Evolutionary conservation across 2,329 filamentous ascomycete species (phyloP).

Genomic region (Calonectria henricotiae): DNA sequence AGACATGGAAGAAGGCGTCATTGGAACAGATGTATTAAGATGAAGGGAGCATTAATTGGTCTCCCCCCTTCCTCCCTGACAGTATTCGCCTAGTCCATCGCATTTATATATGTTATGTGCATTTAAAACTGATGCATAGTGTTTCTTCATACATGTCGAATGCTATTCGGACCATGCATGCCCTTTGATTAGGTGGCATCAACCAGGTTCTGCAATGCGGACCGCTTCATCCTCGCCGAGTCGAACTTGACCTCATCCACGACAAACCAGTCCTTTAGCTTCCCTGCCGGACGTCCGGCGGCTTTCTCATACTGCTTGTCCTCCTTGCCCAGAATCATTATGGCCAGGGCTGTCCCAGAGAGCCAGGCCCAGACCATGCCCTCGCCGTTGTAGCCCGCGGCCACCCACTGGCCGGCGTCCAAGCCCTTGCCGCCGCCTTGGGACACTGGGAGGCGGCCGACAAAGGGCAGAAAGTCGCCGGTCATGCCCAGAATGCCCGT

Average conservation of each 20-base stretch:
- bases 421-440: slow-evolving; percentile 28
- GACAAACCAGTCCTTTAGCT: slow-evolving; percentile 62
- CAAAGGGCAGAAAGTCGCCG: slow-evolving; percentile 67
- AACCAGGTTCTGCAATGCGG: slow-evolving; percentile 58
- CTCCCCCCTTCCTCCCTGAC: too few relatives aligned
- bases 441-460: slow-evolving; percentile 62
- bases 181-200: slow-evolving; percentile 18
- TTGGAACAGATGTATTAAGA: too few relatives aligned
- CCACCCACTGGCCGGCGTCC: slow-evolving; percentile 66
- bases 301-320: slow-evolving; percentile 51
- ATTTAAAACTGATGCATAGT: too few relatives aligned
- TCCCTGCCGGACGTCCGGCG: slow-evolving; percentile 58
- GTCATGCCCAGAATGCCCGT: slow-evolving; percentile 67
- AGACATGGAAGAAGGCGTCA: too few relatives aligned
- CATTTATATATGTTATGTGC: too few relatives aligned
- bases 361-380: slow-evolving; percentile 72
- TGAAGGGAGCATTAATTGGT: too few relatives aligned
- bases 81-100: too few relatives aligned
- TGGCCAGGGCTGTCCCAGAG: slow-evolving; percentile 64
- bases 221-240: slow-evolving; percentile 56
- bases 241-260: slow-evolving; percentile 56
- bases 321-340: slow-evolving; percentile 64
- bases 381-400: slow-evolving; percentile 68
- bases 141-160: too few relatives aligned
- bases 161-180: too few relatives aligned